Base-by-base conservation (phyloP, 176 grass and related monocot species). In the Phyllostachys edulis region DNA sequence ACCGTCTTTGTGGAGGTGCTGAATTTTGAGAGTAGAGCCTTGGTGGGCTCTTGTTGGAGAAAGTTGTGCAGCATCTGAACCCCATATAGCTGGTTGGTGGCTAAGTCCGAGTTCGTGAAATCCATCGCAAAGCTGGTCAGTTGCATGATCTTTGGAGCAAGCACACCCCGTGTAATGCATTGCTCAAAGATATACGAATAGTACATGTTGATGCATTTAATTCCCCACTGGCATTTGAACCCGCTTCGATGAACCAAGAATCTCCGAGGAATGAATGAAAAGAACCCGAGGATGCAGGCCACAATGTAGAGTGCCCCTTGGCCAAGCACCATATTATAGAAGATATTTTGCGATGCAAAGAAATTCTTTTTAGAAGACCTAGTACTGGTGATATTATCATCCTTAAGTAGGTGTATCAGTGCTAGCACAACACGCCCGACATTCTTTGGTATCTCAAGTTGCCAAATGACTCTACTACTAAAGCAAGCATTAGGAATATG, bases 401-500 rank as follows among this genome's bases (percentile, higher is more conserved):
- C n/a, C n/a, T n/a, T n/a, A n/a, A n/a, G n/a, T n/a, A n/a, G n/a
- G n/a, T n/a, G n/a, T n/a, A n/a, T n/a, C n/a, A n/a, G n/a, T n/a
- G n/a, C n/a, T n/a, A n/a, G n/a, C n/a, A n/a, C n/a, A n/a, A n/a
- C n/a, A n/a, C n/a, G n/a, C n/a, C n/a, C n/a, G n/a, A n/a, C n/a
- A n/a, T n/a, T n/a, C n/a, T n/a, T n/a, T n/a, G n/a, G n/a, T n/a
- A n/a, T n/a, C n/a, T n/a, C n/a, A n/a, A n/a, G n/a, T n/a, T n/a
- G n/a, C 79, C 79, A 14, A 88, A 62, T n/a, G 72, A 63, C 11
- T 29, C 3, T 2, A 40, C 0, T 0, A 69, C 6, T 61, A 69
- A 0, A 16, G 44, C 55, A 11, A 0, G 0, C 50, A 18, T 2
- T 6, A 12, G 1, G 0, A 1, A 0, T 0, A 29, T 0, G 61